Percentiles rank a stretch among this genome's conserved stretches.
Conservation (phyloP, 768 basidiomycete species). For the Phaeolepiota aurea region DNA sequence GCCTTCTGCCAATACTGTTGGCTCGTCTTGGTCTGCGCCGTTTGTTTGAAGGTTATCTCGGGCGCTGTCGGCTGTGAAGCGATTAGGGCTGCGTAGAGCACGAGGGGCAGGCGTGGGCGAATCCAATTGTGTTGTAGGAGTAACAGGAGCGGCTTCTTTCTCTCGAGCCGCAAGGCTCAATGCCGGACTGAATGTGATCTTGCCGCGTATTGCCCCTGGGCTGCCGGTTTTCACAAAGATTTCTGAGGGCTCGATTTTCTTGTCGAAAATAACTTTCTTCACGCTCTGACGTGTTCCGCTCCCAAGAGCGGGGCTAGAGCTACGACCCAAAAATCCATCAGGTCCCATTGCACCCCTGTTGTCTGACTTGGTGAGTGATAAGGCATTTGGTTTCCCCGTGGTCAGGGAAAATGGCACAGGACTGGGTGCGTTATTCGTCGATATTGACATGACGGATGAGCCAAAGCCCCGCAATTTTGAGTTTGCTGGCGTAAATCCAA, state of each 20-base stretch:
- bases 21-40: constrained; percentile 15
- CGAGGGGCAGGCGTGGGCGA: constrained; percentile 28
- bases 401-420: constrained; percentile 36
- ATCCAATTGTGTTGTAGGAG: constrained; percentile 17
- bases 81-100: constrained; percentile 31
- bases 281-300: constrained; percentile 73
- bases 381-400: constrained; percentile 45
- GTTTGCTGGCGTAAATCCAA: constrained; percentile 59
- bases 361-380: constrained; percentile 45
- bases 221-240: constrained; percentile 48
- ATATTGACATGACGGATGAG: constrained; percentile 33
- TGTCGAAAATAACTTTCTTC: constrained; percentile 88
- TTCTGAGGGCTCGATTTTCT: constrained; percentile 70
- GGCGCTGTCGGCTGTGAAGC: constrained; percentile 27
- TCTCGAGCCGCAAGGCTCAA: constrained; percentile 70
- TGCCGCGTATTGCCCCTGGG: constrained; percentile 35
- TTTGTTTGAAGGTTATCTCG: constrained; percentile 15
- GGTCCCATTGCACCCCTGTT: constrained; percentile 34
- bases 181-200: constrained; percentile 68
- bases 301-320: constrained; percentile 57
- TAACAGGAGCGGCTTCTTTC: constrained; percentile 44
- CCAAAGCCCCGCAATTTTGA: constrained; percentile 71
- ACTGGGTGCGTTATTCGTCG: constrained; percentile 26
- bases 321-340: constrained; percentile 54
- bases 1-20: constrained; percentile 59